These are phyloP conservation scores for Nigrograna mackinnonii DNA, from an alignment of 2,329 filamentous ascomycete species.

Conservation along the genomic window DNA sequence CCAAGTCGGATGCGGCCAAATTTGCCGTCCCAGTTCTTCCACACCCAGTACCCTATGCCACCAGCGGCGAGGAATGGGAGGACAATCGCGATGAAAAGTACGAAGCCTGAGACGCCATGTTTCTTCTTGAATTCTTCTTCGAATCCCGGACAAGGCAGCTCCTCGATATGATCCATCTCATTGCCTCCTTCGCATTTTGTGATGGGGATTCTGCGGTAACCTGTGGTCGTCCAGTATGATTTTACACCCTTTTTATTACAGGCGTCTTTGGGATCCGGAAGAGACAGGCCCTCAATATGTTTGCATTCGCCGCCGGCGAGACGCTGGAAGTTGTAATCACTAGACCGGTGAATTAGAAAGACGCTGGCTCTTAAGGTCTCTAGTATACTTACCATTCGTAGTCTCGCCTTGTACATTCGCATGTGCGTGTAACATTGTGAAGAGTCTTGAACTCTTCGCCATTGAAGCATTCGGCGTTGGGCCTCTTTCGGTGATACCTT, in stretches of 20 bases:
- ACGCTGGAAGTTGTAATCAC: conserved; percentile 92
- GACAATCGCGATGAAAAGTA: conserved; percentile 83
- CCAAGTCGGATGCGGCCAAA: conserved; percentile 90
- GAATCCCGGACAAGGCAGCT: conserved; percentile 72
- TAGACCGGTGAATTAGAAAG: too few species aligned
- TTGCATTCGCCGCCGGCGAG: conserved; percentile 75
- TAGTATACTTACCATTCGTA: conserved; percentile 82
- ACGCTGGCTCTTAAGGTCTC: not conserved
- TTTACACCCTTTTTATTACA: conserved; percentile 68
- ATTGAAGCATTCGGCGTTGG: conserved; percentile 80
- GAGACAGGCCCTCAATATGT: conserved; percentile 73
- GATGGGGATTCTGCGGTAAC: conserved; percentile 86
- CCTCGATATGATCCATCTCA: conserved; percentile 71
- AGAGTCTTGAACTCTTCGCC: conserved; percentile 66
- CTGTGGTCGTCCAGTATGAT: conserved; percentile 85
- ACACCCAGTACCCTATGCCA: conserved; percentile 81
- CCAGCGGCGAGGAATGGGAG: conserved; percentile 73
- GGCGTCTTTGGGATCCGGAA: conserved; percentile 61
- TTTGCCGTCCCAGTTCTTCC: conserved; percentile 81
- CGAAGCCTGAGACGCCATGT: conserved; percentile 69
- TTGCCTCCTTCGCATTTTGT: conserved; percentile 81
- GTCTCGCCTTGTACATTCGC: conserved; percentile 80
- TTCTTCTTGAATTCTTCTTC: conserved; percentile 82
- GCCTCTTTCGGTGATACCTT: conserved; percentile 88
- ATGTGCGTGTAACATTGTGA: conserved; percentile 73